phyloP scores from a whole-genome alignment of 192 early-diverging fungal genomes.

The Spizellomyces punctatus region DNA sequence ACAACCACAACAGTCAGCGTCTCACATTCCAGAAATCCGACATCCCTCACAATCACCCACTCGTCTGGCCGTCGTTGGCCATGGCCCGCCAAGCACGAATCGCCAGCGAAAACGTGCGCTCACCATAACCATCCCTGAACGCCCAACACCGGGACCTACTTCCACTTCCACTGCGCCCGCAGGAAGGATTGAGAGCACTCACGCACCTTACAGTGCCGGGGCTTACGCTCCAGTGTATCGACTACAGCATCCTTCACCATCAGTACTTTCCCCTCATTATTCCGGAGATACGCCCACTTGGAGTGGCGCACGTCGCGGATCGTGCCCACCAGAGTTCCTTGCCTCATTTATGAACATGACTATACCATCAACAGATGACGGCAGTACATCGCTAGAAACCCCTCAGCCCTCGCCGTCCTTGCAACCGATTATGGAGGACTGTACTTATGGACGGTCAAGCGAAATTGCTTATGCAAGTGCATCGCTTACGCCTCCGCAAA shows the following conservation, averaged over 20 bases:
- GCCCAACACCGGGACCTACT: too few species aligned
- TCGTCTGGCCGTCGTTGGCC: background rate
- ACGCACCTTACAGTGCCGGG: too few species aligned
- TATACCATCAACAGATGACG: background rate
- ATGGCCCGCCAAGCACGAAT: background rate
- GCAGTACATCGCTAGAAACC: background rate
- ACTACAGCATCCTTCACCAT: too few species aligned
- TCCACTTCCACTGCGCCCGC: too few species aligned
- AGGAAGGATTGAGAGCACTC: too few species aligned
- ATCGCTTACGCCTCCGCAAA: too few species aligned
- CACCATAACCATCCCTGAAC: background rate
- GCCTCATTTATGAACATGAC: conserved; percentile 7
- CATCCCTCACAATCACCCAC: too few species aligned
- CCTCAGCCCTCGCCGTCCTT: background rate
- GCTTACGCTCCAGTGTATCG: too few species aligned
- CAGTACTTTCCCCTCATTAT: too few species aligned
- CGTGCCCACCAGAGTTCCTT: conserved; percentile 23
- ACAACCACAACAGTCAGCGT: background rate
- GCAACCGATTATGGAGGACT: background rate
- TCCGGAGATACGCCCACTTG: too few species aligned
- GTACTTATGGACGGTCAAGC: background rate
- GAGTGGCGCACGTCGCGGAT: conserved; percentile 12
- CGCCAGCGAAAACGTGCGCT: conserved; percentile 1
- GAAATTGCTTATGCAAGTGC: too few species aligned
- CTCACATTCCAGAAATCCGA: background rate